Conservation (phyloP, 805 yeast genomes). For the Hanseniaspora lindneri region DNA sequence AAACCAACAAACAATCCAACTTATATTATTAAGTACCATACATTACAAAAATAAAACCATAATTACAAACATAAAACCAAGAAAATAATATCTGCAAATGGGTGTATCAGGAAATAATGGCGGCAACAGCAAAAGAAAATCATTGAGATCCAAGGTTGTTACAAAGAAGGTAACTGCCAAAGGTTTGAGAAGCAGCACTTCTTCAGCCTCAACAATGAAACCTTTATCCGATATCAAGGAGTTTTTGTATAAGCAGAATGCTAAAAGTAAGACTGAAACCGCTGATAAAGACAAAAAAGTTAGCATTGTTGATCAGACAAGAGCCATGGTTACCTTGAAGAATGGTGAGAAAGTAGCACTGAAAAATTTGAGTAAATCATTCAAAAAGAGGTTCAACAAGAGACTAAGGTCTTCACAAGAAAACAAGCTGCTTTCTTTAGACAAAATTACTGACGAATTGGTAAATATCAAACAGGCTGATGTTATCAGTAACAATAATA, state of each 20-base stretch:
- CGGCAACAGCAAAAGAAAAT: constrained; percentile 13
- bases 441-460: constrained; percentile 15
- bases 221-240: constrained; percentile 34
- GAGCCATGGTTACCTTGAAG: constrained; percentile 17
- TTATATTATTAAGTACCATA: neutral
- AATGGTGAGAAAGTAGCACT: constrained; percentile 16
- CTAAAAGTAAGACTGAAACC: constrained; percentile 40
- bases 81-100: too few relatives aligned
- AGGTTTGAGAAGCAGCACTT: constrained; percentile 13
- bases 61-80: constrained; percentile 36
- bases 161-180: constrained; percentile 7
- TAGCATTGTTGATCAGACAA: constrained; percentile 31
- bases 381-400: constrained; percentile 44
- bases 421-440: constrained; percentile 45
- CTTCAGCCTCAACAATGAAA: constrained; percentile 13
- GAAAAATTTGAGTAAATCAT: constrained; percentile 10
- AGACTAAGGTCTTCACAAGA: constrained; percentile 56
- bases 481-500: neutral
- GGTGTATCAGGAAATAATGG: constrained; percentile 12
- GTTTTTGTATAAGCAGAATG: constrained; percentile 41
- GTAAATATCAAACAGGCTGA: constrained; percentile 2
- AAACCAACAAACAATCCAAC: too few relatives aligned
- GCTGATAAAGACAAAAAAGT: constrained; percentile 33
- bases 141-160: constrained; percentile 10
- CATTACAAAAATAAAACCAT: constrained; percentile 31